These are phyloP conservation scores for Gossypium trilobum DNA, from an alignment of 441 rosid genomes.

Conservation along the genomic window DNA sequence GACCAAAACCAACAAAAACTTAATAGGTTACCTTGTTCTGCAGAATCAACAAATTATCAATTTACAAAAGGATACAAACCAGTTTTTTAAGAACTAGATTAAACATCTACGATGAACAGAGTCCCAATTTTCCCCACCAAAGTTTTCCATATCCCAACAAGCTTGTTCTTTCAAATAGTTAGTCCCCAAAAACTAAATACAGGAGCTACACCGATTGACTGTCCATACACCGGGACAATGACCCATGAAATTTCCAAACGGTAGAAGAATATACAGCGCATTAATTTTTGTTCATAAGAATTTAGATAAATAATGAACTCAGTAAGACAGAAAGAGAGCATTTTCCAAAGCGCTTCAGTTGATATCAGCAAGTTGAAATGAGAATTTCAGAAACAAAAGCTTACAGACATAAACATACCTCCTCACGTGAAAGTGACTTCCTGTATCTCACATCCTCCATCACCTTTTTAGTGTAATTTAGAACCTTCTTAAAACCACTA, in stretches of 20 bases:
- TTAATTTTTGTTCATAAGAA: background rate
- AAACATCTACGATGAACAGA: background rate
- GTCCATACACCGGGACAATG: background rate
- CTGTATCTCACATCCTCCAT: constrained; percentile 80
- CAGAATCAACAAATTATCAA: background rate
- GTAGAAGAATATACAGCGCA: background rate
- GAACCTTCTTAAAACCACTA: constrained; percentile 92
- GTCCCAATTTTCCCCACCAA: background rate
- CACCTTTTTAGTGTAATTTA: constrained; percentile 88
- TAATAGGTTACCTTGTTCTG: background rate
- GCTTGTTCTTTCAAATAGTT: constrained; percentile 1
- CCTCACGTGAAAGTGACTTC: constrained; percentile 76
- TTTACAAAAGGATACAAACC: background rate
- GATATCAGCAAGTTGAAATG: background rate
- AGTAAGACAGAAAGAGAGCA: background rate
- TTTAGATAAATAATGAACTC: background rate
- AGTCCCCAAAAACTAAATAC: constrained; percentile 1
- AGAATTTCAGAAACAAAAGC: background rate
- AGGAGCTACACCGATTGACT: background rate
- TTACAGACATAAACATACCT: constrained; percentile 45
- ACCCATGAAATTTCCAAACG: background rate
- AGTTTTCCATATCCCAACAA: background rate
- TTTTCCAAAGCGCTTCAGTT: background rate
- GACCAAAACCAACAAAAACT: background rate
- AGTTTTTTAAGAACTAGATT: background rate